phyloP scores from a whole-genome alignment of 2,329 filamentous ascomycete species.

The Paracamarosporium sp. region DNA sequence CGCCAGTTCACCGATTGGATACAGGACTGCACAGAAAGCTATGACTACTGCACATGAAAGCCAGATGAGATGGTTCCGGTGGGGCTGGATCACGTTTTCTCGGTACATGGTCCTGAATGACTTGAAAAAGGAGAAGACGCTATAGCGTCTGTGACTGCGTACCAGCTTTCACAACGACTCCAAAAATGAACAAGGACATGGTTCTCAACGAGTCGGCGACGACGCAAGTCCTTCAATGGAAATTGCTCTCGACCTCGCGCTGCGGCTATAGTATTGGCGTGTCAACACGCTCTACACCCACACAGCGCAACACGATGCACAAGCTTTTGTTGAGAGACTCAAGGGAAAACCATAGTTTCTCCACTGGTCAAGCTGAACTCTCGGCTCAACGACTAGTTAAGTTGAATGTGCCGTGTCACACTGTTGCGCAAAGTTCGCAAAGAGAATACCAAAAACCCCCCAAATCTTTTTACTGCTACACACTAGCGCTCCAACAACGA shows the following conservation, averaged over 20 bases:
- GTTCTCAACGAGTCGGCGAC: background rate
- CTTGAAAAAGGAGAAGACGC: conserved; percentile 65
- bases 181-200: background rate
- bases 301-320: background rate
- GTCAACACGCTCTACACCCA: background rate
- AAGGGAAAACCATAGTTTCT: background rate
- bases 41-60: conserved; percentile 92
- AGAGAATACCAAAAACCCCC: background rate
- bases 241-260: no score
- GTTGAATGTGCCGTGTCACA: conserved; percentile 2
- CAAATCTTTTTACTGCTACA: background rate
- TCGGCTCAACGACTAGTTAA: background rate
- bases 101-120: conserved; percentile 98
- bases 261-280: background rate
- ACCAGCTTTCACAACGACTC: background rate
- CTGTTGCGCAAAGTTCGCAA: background rate
- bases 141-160: conserved; percentile 8
- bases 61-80: conserved; percentile 99
- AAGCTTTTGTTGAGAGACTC: background rate
- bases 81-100: conserved; percentile 90
- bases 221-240: background rate
- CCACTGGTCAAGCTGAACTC: background rate
- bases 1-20: conserved; percentile 69
- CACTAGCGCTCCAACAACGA: background rate
- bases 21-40: conserved; percentile 75